Evolutionary conservation across 2,329 filamentous ascomycete genomes (phyloP).

Genomic region (Eutypa lata): DNA sequence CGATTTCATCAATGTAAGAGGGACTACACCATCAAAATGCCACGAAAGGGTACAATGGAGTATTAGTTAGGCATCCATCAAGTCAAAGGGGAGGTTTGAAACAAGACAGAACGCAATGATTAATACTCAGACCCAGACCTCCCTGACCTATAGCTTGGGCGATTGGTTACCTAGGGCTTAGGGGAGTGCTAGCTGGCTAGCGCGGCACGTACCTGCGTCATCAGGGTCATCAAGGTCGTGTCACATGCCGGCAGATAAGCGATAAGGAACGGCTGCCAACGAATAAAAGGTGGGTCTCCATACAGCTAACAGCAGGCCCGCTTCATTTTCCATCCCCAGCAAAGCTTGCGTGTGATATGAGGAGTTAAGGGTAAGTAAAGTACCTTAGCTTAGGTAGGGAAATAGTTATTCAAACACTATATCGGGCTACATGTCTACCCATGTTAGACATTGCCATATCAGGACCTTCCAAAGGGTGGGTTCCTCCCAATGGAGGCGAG

Average conservation of each 20-base stretch:
- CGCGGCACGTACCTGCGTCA: background rate
- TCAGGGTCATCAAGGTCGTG: background rate
- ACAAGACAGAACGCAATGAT: too few species aligned
- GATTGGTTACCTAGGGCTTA: too few species aligned
- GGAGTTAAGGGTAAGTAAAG: too few species aligned
- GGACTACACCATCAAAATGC: background rate
- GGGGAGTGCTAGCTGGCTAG: background rate
- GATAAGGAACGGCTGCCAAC: background rate
- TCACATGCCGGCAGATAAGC: background rate
- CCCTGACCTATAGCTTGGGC: too few species aligned
- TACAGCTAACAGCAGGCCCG: too few species aligned
- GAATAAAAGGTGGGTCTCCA: too few species aligned
- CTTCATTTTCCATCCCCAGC: background rate
- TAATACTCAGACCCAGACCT: too few species aligned
- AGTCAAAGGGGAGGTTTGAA: too few species aligned
- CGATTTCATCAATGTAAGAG: too few species aligned
- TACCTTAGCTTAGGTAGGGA: too few species aligned
- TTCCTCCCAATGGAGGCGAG: constrained; percentile 17
- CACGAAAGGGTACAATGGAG: too few species aligned
- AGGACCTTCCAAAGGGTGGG: constrained; percentile 25
- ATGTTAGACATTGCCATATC: constrained; percentile 27
- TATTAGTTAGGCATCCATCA: too few species aligned
- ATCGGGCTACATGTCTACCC: constrained; percentile 30
- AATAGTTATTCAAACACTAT: background rate
- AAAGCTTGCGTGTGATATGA: background rate